phyloP scores from a whole-genome alignment of 176 grass and related monocot genomes.

The Bothriochloa decipiens region DNA sequence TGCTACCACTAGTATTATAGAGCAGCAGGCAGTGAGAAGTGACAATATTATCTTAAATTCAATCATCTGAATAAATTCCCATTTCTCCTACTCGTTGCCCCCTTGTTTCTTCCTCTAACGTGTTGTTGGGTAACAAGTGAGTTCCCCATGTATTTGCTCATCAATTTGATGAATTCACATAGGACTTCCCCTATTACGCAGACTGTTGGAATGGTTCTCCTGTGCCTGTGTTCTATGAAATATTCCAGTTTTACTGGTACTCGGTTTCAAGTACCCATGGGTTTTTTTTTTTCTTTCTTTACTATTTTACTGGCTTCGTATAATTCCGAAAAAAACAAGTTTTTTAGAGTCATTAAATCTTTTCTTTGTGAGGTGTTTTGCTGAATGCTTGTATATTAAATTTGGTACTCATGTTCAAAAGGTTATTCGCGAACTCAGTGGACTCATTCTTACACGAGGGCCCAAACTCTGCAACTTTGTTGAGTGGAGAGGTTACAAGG shows the following conservation, averaged over 20 bases:
- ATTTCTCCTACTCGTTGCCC: not conserved
- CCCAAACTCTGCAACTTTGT: conserved; percentile 99
- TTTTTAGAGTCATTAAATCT: not conserved
- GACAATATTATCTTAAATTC: conserved; percentile 14
- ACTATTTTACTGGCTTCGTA: not conserved
- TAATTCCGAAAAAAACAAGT: not conserved
- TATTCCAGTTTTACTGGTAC: not conserved
- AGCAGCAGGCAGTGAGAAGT: not conserved
- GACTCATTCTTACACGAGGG: conserved; percentile 80
- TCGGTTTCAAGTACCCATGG: not conserved
- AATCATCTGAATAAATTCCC: conserved; percentile 1
- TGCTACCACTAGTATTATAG: not conserved
- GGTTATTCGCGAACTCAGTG: conserved; percentile 92
- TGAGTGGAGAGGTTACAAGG: conserved; percentile 95
- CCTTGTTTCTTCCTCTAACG: not conserved
- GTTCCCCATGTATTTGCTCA: not conserved
- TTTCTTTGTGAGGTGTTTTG: not conserved
- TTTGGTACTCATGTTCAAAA: conserved; percentile 45
- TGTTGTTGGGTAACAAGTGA: no score
- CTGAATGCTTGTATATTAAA: conserved; percentile 6
- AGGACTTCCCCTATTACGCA: no score
- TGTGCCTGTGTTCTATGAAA: not conserved
- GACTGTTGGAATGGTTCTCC: not conserved
- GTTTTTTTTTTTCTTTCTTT: no score
- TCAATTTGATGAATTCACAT: not conserved